A percentile compares a stretch with the other conserved stretches of the same genome.
These are phyloP conservation scores for Quercus parvula DNA, from an alignment of 306 rosid genomes.

Conservation along the genomic window DNA sequence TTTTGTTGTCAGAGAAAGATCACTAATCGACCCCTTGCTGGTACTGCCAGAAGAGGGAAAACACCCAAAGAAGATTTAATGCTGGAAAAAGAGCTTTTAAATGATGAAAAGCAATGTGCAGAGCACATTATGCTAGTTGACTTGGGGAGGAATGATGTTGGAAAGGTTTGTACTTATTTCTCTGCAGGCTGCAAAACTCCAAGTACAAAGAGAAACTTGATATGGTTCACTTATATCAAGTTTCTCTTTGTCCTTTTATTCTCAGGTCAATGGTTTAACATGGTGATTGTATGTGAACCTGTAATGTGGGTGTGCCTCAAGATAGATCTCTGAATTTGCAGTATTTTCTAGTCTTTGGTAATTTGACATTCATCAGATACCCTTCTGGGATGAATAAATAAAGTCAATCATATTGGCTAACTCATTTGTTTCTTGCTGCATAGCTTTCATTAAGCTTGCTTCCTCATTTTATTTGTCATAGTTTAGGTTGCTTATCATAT, in stretches of 20 bases:
- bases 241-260: background rate
- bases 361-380: background rate
- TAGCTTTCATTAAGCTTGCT: background rate
- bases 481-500: background rate
- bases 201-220: background rate
- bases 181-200: background rate
- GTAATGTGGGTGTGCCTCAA: background rate
- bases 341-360: background rate
- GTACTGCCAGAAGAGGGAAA: slow-evolving; percentile 91
- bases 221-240: background rate
- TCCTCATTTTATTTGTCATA: background rate
- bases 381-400: background rate
- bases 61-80: slow-evolving; percentile 73
- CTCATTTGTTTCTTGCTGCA: background rate
- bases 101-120: slow-evolving; percentile 85
- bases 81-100: slow-evolving; percentile 81
- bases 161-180: slow-evolving; percentile 60
- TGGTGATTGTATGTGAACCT: background rate
- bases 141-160: slow-evolving; percentile 95
- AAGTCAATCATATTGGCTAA: background rate
- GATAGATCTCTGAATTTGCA: background rate
- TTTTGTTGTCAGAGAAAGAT: slow-evolving; percentile 53
- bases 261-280: background rate
- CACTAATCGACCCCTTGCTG: slow-evolving; percentile 95
- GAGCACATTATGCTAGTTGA: slow-evolving; percentile 97